Percentiles rank a stretch among this genome's conserved stretches.
Conservation (phyloP, 2,329 filamentous ascomycete genomes). For the Microcyclosporella mali region DNA sequence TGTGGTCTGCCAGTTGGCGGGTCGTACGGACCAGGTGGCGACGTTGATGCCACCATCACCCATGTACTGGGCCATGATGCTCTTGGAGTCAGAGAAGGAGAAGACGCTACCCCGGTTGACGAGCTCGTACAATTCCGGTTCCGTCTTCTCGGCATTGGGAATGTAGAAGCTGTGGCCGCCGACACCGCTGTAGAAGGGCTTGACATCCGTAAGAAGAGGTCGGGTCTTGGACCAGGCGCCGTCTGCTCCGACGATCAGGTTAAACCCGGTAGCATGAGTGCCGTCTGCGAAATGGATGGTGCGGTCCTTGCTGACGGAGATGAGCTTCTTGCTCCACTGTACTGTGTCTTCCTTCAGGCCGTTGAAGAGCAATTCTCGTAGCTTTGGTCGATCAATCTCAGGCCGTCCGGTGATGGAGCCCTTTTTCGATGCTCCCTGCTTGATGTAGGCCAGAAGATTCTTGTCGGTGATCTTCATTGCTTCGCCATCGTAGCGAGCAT, state of each 20-base stretch:
- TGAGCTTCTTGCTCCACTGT: conserved; percentile 31
- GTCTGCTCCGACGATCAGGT: conserved; percentile 42
- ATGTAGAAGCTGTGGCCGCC: conserved; percentile 31
- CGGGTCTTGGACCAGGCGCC: conserved; percentile 40
- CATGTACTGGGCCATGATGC: conserved; percentile 23
- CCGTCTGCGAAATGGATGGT: conserved; percentile 32
- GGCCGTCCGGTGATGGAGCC: conserved; percentile 24
- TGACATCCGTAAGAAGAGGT: conserved; percentile 25
- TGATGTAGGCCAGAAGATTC: conserved; percentile 29
- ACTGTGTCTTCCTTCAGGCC: conserved; percentile 28
- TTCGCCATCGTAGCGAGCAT: conserved; percentile 29
- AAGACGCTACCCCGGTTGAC: conserved; percentile 32
- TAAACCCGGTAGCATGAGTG: conserved; percentile 30
- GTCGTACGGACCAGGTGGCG: conserved; percentile 14
- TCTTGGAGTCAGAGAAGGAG: conserved; percentile 26
- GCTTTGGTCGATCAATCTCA: conserved; percentile 33
- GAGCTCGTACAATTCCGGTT: conserved; percentile 28
- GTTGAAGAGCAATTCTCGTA: conserved; percentile 32
- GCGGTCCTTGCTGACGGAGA: conserved; percentile 11
- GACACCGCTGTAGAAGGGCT: conserved; percentile 36
- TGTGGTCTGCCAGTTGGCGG: conserved; percentile 12
- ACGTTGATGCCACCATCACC: conserved; percentile 21
- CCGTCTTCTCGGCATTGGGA: conserved; percentile 20
- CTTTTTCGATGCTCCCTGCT: conserved; percentile 25
- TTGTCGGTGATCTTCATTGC: conserved; percentile 39